Evolutionary conservation across 106 monocot genomes (phyloP).

Genomic region (Narthecium ossifragum): DNA sequence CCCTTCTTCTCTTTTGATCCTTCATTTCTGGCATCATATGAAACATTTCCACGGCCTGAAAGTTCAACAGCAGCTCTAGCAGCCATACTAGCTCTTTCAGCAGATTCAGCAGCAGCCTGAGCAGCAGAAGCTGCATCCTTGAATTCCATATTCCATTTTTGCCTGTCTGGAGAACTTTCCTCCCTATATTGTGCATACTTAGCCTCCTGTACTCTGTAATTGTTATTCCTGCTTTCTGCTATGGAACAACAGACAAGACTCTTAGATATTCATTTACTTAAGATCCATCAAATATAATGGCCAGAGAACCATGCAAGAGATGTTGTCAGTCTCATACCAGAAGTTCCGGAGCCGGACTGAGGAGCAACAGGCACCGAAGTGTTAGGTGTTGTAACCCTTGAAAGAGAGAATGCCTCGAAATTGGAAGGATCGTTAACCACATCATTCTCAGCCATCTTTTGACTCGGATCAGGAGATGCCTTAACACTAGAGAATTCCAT

Average conservation of each 20-base stretch:
- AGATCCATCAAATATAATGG: too few relatives aligned
- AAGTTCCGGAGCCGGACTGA: constrained; percentile 6
- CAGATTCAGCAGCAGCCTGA: constrained; percentile 88
- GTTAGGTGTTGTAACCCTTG: constrained; percentile 3
- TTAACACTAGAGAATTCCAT: constrained; percentile 19
- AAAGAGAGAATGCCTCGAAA: constrained; percentile 6
- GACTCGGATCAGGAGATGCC: constrained; percentile 10
- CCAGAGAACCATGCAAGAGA: neutral
- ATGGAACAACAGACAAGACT: neutral
- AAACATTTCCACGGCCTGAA: constrained; percentile 38
- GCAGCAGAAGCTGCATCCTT: constrained; percentile 90
- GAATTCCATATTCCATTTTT: constrained; percentile 55
- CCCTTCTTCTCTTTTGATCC: neutral
- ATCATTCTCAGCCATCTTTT: constrained; percentile 15
- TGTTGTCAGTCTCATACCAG: constrained; percentile 22
- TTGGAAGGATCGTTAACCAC: neutral
- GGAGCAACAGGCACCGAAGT: constrained; percentile 3
- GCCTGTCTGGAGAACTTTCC: constrained; percentile 13
- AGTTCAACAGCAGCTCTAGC: constrained; percentile 87
- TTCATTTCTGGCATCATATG: constrained; percentile 7
- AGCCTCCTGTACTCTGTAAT: neutral
- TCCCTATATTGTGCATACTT: constrained; percentile 14
- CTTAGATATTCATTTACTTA: too few relatives aligned
- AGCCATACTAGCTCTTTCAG: constrained; percentile 84
- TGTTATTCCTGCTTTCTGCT: constrained; percentile 15